phyloP scores from a whole-genome alignment of 2,329 filamentous ascomycete genomes.

The Sporothrix curviconia region DNA sequence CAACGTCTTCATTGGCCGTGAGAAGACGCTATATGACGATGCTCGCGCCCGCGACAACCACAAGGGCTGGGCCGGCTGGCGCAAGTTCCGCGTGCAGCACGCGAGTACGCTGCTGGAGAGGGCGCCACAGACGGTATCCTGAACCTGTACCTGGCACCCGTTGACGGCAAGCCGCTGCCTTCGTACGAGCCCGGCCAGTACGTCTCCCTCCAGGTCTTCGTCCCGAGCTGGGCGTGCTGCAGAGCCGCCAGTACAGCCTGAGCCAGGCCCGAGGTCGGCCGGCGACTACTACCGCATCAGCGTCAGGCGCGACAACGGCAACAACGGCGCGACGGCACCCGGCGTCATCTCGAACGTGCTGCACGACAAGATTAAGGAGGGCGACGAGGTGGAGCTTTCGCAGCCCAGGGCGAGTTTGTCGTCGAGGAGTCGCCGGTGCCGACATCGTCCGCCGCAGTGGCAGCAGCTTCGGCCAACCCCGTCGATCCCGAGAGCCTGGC shows the following conservation, averaged over 20 bases:
- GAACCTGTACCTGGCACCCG: constrained; percentile 63
- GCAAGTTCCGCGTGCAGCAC: constrained; percentile 48
- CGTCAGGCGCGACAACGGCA: constrained; percentile 57
- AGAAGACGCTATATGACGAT: constrained; percentile 51
- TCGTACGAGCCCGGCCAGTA: constrained; percentile 66
- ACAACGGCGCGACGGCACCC: constrained; percentile 29
- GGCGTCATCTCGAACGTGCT: constrained; percentile 50
- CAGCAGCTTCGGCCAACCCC: neutral
- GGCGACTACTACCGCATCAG: constrained; percentile 63
- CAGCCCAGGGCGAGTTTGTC: constrained; percentile 57
- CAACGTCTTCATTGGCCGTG: constrained; percentile 60
- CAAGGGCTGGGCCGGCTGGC: constrained; percentile 41
- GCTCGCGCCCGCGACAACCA: constrained; percentile 26
- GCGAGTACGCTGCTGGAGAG: constrained; percentile 52
- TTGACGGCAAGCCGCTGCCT: constrained; percentile 52
- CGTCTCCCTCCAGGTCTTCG: constrained; percentile 56
- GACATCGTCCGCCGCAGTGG: constrained; percentile 21
- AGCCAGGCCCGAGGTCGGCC: constrained; percentile 48
- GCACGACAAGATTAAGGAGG: constrained; percentile 41
- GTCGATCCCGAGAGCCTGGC: too few species aligned
- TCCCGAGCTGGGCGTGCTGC: constrained; percentile 58
- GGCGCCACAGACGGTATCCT: constrained; percentile 45
- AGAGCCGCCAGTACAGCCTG: constrained; percentile 70
- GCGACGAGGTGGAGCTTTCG: constrained; percentile 49
- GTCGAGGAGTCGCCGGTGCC: constrained; percentile 39